Conservation (phyloP, 495 filamentous ascomycete genomes). For the Neurospora sp. region DNA sequence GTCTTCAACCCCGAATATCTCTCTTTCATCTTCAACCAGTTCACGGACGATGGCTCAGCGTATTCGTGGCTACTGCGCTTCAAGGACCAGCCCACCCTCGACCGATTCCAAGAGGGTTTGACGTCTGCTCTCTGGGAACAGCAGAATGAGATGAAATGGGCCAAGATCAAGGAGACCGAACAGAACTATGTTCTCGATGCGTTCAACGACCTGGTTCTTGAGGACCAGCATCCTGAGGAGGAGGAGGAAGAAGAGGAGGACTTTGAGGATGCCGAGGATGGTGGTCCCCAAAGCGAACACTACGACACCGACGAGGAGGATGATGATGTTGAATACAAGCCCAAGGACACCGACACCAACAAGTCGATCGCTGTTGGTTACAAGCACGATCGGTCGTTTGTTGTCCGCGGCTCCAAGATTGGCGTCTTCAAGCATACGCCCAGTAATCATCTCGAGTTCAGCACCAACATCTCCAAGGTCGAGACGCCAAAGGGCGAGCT, state of each 20-base stretch:
- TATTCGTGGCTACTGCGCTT: conserved; percentile 96
- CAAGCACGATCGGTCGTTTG: conserved; percentile 94
- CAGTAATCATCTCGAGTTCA: conserved; percentile 89
- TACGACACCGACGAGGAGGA: conserved; percentile 90
- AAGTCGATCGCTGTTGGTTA: conserved; percentile 96
- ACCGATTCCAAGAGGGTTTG: conserved; percentile 85
- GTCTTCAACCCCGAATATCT: conserved; percentile 98
- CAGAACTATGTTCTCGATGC: conserved; percentile 91
- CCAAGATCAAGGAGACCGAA: conserved; percentile 81
- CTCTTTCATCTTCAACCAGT: conserved; percentile 98
- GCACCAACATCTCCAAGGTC: conserved; percentile 95
- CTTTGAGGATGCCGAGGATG: conserved; percentile 53
- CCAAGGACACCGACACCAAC: conserved; percentile 78
- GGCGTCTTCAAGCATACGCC: conserved; percentile 96
- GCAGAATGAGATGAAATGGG: conserved; percentile 90
- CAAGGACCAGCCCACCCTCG: conserved; percentile 66
- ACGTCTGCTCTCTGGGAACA: conserved; percentile 97
- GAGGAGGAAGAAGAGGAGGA: conserved; percentile 54
- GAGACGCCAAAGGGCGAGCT: conserved; percentile 77
- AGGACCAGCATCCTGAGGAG: conserved; percentile 57
- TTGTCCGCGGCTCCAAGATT: conserved; percentile 93
- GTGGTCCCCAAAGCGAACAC: conserved; percentile 45
- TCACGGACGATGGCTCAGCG: conserved; percentile 74
- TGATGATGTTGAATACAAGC: conserved; percentile 64
- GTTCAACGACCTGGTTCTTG: conserved; percentile 90